Base-by-base conservation (phyloP, 2,329 filamentous ascomycete species). In the Diaporthe vexans region DNA sequence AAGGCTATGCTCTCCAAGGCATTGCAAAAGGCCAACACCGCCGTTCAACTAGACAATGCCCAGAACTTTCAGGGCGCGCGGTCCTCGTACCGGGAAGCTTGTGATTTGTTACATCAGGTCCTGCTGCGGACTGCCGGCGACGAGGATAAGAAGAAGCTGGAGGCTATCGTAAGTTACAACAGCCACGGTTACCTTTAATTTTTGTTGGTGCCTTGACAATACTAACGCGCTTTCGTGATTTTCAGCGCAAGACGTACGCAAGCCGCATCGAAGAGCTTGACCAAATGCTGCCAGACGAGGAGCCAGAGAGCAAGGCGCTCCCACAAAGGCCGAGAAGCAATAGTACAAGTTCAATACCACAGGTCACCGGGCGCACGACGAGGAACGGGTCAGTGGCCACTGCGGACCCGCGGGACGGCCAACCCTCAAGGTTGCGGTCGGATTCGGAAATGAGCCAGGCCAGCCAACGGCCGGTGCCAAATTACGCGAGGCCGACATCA, bases 1-100 rank as follows among this genome's bases (percentile, higher is more conserved):
- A 98, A 98, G 86, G 94, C 93, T 15, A 98, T 98, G 95, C 89
- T 99, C 48, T 98, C 96, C n/a, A 94, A 94, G 79, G 97, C 97
- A 0, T 86, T 99, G 72, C 94, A 97, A 81, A 98, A 98, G 84
- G 97, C 97, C 67, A 98, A 99, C 81, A 96, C 94, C 17, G 97
- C 97, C 29, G 97, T 99, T 35, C 90, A 98, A 78, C 90, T 99
- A 54, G 97, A 99, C 84, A 98, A 98, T 89, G 95, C 95, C 19
- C 94, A 97, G 80, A 98, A 98, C 80, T 96, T 97, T 76, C 94
- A 96, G 81, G 95, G 94, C 54, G 97, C 97, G 24, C 92, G 97
- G 81, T 91, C 95, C 79, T 95, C 96, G 19, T 99, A 99, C 81
- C 88, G 90, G 15, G 97, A 99, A 84, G 97, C 97, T 5, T 99